A percentile compares a stretch with the other conserved stretches of the same genome.
Evolutionary conservation across 2,329 filamentous ascomycete genomes (phyloP).

Genomic region (Orbilia blumenaviensis): DNA sequence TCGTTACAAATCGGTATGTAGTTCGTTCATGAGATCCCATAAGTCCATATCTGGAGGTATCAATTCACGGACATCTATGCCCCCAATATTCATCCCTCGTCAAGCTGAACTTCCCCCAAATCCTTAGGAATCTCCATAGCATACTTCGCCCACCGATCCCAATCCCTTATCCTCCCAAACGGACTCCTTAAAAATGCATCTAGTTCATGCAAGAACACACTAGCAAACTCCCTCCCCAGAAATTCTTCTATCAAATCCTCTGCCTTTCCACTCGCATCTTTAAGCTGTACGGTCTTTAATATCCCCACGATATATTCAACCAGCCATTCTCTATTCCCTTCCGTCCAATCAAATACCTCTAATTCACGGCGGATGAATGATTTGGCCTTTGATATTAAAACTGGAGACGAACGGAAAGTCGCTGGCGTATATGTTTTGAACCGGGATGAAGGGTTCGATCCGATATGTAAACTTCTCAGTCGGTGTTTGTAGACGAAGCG

Average conservation of each 20-base stretch:
- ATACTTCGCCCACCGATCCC: constrained; percentile 85
- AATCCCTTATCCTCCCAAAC: constrained; percentile 74
- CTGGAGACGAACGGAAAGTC: constrained; percentile 71
- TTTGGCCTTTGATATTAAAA: constrained; percentile 78
- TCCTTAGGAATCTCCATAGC: constrained; percentile 17
- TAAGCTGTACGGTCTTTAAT: constrained; percentile 79
- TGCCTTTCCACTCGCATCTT: constrained; percentile 76
- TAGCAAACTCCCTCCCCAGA: constrained; percentile 76
- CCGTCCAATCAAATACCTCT: constrained; percentile 75
- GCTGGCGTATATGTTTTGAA: constrained; percentile 78
- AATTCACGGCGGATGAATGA: constrained; percentile 86
- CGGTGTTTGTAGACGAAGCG: constrained; percentile 76
- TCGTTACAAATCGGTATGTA: too few relatives aligned
- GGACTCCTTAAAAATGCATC: constrained; percentile 84
- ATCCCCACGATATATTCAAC: constrained; percentile 87
- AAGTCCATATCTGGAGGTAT: background rate
- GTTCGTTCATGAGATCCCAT: background rate
- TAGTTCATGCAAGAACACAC: constrained; percentile 84
- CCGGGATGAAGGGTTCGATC: constrained; percentile 78
- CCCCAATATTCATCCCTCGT: background rate
- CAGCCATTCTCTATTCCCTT: constrained; percentile 81
- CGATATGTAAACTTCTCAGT: constrained; percentile 82
- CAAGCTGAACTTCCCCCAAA: constrained; percentile 13
- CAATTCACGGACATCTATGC: background rate
- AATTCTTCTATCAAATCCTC: constrained; percentile 82